Percentiles rank a stretch among this genome's conserved stretches.
phyloP scores from a whole-genome alignment of 1,284 basidiomycete species.

The Boletus mariae region DNA sequence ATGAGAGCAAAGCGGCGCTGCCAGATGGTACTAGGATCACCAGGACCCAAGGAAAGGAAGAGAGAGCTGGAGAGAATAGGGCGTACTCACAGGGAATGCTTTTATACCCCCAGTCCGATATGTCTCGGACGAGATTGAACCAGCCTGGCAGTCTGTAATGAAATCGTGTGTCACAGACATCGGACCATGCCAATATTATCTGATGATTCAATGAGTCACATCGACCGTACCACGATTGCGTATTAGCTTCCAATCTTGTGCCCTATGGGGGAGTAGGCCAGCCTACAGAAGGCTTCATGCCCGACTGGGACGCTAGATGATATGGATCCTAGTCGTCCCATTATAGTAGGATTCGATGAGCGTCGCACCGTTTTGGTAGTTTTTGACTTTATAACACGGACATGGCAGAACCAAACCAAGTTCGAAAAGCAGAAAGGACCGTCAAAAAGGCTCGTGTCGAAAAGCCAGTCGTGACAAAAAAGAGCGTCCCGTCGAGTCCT shows the following conservation, averaged over 20 bases:
- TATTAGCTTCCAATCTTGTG: no score
- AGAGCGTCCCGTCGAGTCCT: not conserved
- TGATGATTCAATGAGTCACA: not conserved
- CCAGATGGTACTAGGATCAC: conserved; percentile 25
- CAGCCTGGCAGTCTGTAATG: conserved; percentile 12
- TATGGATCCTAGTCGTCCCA: no score
- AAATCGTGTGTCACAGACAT: conserved; percentile 2
- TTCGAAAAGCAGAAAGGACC: conserved; percentile 12
- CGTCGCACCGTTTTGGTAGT: conserved; percentile 5
- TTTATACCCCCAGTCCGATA: conserved; percentile 20
- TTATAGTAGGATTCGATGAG: no score
- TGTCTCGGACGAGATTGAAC: conserved; percentile 17
- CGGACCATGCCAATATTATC: not conserved
- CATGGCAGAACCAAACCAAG: conserved; percentile 21
- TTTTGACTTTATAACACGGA: not conserved
- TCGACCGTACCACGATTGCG: not conserved
- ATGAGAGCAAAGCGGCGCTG: conserved; percentile 11
- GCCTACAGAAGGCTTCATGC: no score
- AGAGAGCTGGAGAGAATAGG: conserved; percentile 5
- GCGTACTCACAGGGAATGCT: conserved; percentile 4
- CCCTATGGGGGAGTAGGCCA: no score
- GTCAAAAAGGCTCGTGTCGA: conserved; percentile 28
- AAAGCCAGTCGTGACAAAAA: conserved; percentile 6
- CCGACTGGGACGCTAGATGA: no score
- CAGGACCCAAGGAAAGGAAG: conserved; percentile 20